These are phyloP conservation scores for Taphrina confusa DNA, from an alignment of 1,139 yeast species.

Conservation along the genomic window DNA sequence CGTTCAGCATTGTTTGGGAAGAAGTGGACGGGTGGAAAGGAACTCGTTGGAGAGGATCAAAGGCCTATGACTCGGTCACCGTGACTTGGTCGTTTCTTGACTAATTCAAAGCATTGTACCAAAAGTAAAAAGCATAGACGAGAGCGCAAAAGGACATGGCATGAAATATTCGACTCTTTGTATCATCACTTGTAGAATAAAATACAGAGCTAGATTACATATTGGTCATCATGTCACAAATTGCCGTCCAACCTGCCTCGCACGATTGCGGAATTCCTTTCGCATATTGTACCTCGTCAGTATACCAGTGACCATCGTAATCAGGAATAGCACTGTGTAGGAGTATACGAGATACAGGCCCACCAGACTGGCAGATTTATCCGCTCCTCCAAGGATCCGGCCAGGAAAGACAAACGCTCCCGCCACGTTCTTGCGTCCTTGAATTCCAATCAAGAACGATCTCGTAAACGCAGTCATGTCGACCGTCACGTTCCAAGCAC, in stretches of 20 bases:
- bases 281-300: conserved; percentile 1
- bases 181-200: no score
- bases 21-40: conserved; percentile 75
- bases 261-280: conserved; percentile 3
- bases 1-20: conserved; percentile 53
- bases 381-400: not conserved
- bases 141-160: no score
- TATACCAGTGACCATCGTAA: not conserved
- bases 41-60: conserved; percentile 55
- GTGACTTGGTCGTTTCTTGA: conserved; percentile 46
- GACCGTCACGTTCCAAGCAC: not conserved
- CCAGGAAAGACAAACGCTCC: conserved; percentile 8
- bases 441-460: conserved; percentile 5
- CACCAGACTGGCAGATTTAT: not conserved
- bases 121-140: no score
- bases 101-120: not conserved
- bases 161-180: no score
- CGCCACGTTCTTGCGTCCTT: not conserved
- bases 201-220: no score
- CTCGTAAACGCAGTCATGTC: not conserved
- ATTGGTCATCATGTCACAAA: not conserved
- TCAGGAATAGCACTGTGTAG: not conserved
- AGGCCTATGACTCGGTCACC: conserved; percentile 55
- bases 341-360: not conserved
- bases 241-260: conserved; percentile 1